A percentile compares a stretch with the other conserved stretches of the same genome.
Evolutionary conservation across 1,139 yeast species (phyloP).

Genomic region (Protomyces lactucae-debilis): DNA sequence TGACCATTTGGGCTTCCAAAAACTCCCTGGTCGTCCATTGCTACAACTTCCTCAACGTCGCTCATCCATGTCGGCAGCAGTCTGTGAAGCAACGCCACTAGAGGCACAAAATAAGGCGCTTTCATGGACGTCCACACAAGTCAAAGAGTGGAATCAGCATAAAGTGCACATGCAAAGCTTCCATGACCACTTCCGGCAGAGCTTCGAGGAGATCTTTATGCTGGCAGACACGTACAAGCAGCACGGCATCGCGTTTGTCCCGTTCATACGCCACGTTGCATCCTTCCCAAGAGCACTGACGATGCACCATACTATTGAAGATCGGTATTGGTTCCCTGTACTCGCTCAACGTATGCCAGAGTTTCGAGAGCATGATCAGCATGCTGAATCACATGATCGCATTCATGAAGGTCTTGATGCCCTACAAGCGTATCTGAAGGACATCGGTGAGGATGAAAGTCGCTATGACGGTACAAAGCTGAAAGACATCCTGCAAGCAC

Average conservation of each 20-base stretch:
- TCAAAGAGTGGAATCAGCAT: background rate
- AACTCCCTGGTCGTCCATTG: no score
- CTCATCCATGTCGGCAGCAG: background rate
- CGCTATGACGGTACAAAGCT: background rate
- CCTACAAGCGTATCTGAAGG: background rate
- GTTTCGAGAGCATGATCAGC: background rate
- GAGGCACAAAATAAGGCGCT: background rate
- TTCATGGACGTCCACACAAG: background rate
- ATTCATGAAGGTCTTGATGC: constrained; percentile 19
- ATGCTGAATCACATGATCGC: background rate
- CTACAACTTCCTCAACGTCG: background rate
- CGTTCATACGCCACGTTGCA: background rate
- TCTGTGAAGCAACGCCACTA: background rate
- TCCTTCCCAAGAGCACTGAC: background rate
- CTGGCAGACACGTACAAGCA: background rate
- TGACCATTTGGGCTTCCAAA: no score
- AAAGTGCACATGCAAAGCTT: background rate
- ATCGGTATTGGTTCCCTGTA: constrained; percentile 6
- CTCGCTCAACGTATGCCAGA: constrained; percentile 18
- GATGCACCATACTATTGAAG: constrained; percentile 17
- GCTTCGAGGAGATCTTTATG: background rate
- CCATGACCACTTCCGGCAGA: constrained; percentile 1
- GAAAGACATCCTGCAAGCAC: background rate
- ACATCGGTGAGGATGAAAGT: background rate
- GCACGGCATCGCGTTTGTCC: background rate